Percentiles rank a stretch among this genome's conserved stretches.
phyloP scores from a whole-genome alignment of 768 basidiomycete genomes.

The Tricholoma saponaceum region DNA sequence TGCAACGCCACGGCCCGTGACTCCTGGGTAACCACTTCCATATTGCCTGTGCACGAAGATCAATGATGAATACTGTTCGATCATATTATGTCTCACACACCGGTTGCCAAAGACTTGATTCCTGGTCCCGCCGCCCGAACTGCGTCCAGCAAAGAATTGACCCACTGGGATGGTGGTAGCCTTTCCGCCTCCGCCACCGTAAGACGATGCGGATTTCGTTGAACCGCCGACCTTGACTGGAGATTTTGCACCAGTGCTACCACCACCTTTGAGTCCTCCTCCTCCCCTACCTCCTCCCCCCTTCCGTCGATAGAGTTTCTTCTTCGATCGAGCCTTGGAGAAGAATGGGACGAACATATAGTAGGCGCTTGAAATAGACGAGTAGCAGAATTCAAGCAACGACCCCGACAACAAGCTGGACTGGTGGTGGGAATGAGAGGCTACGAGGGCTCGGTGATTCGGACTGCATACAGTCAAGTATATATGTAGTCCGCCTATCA shows the following conservation, averaged over 20 bases:
- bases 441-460: no score
- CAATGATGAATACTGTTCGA: background rate
- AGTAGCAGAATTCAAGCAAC: no score
- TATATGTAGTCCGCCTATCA: no score
- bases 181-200: constrained; percentile 19
- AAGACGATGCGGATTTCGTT: constrained; percentile 11
- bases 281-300: constrained; percentile 26
- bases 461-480: no score
- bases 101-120: constrained; percentile 33
- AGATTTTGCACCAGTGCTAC: constrained; percentile 2
- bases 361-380: no score
- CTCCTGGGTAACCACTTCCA: constrained; percentile 53
- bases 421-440: no score
- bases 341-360: constrained; percentile 27
- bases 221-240: constrained; percentile 11
- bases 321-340: constrained; percentile 7
- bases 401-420: no score
- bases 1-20: constrained; percentile 33
- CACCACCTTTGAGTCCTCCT: constrained; percentile 3
- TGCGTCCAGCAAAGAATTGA: constrained; percentile 35
- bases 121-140: constrained; percentile 43
- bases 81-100: constrained; percentile 22
- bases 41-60: constrained; percentile 32
- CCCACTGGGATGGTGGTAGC: constrained; percentile 31
- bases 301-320: constrained; percentile 20